phyloP scores from a whole-genome alignment of 768 basidiomycete genomes.

The Hericium coralloides region DNA sequence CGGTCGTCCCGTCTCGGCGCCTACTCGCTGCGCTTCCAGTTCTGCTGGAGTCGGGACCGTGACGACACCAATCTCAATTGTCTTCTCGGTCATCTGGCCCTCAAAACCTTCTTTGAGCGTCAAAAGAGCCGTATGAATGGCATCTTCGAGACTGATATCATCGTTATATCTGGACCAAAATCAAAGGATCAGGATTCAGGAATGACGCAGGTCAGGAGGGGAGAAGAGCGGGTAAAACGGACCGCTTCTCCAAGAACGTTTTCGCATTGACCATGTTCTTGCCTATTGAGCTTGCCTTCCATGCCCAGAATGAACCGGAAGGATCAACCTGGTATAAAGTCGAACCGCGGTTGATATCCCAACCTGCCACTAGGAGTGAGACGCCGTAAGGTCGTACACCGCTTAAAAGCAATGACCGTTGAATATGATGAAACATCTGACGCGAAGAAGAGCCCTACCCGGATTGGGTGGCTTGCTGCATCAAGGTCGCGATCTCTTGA shows the following conservation, averaged over 20 bases:
- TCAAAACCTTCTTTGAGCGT: slow-evolving; percentile 99
- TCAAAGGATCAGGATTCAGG: slow-evolving; percentile 7
- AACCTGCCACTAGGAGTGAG: slow-evolving; percentile 93
- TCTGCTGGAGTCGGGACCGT: slow-evolving; percentile 74
- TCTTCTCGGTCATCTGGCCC: slow-evolving; percentile 99
- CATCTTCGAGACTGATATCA: slow-evolving; percentile 97
- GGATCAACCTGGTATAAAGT: slow-evolving; percentile 99
- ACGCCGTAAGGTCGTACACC: slow-evolving; percentile 99
- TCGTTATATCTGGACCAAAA: slow-evolving; percentile 80
- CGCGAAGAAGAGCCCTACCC: slow-evolving; percentile 52
- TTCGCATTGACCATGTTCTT: slow-evolving; percentile 99
- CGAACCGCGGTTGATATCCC: slow-evolving; percentile 90
- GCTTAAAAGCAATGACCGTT: slow-evolving; percentile 32
- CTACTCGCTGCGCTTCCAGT: slow-evolving; percentile 62
- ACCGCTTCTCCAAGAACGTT: slow-evolving; percentile 99
- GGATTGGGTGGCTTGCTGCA: slow-evolving; percentile 98
- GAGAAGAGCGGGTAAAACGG: slow-evolving; percentile 20
- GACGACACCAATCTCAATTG: slow-evolving; percentile 96
- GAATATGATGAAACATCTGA: slow-evolving; percentile 15
- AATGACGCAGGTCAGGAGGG: slow-evolving; percentile 14
- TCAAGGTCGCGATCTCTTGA: slow-evolving; percentile 94
- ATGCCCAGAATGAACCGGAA: slow-evolving; percentile 98
- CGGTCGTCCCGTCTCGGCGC: slow-evolving; percentile 56
- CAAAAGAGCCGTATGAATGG: slow-evolving; percentile 95
- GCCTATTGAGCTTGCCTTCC: slow-evolving; percentile 99